Evolutionary conservation across 306 rosid species (phyloP), one percentile per base, ranked within the genome.

Genomic region (Cicer arietinum): DNA sequence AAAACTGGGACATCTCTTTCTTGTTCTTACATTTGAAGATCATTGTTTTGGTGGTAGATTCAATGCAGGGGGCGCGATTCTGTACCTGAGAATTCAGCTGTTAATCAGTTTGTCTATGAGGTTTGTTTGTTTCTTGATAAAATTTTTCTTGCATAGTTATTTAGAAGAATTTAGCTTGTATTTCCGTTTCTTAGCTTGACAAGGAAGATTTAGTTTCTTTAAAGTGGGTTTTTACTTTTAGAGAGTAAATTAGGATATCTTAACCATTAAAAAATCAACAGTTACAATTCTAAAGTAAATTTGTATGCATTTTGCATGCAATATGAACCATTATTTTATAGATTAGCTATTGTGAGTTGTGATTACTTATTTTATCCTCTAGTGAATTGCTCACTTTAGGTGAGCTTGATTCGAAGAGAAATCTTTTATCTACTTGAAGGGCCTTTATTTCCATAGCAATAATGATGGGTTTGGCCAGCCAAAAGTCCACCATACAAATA

Each of bases 61-160:
- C 93, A 87, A 30, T 95, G 99, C 96, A 90, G 59, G 84, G 99
- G 99, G 40, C 89, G 99, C 20, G 96, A 81, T 81, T 89, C 99
- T 70, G 98, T 89, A 77, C 99, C 99, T 73, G 99, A 95, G 79
- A 89, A 89, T 83, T 53, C 84, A 11, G 83, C 99, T 47, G 98
- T 95, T 59, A 95, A 92, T 82, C 91, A 88, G 73, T 95, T 95
- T 7, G 96, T 95, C 69, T 86, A 86, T 4, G 99, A 95, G 99
- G 99, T 95, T 75, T 84, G 84, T 60, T 77, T 81, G 80, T 84
- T 65, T 43, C 73, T 73, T 67, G 25, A 69, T 67, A 25, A 69
- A 39, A 43, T 77, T 76, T 42, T 47, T 79, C 39, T 43, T 78
- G 50, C 5, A 58, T 18, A 41, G 20, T 72, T 77, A 60, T 69